phyloP scores from a whole-genome alignment of 768 basidiomycete genomes.

The Pulveroboletus sp. region DNA sequence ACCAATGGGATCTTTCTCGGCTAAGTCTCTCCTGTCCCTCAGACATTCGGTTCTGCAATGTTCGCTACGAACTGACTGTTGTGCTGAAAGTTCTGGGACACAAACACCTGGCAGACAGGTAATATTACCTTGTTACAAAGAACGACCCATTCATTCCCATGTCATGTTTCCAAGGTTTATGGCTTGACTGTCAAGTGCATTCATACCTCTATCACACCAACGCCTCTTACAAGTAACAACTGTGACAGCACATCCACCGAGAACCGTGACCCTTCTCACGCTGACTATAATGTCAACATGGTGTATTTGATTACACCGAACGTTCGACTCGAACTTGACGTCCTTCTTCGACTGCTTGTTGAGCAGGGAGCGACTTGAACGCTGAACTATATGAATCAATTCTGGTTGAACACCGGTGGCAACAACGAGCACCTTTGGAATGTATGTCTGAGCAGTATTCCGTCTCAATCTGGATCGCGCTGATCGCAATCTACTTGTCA shows the following conservation, averaged over 20 bases:
- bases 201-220: too few species aligned
- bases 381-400: constrained; percentile 48
- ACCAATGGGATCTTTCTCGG: too few species aligned
- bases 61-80: constrained; percentile 1
- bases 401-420: constrained; percentile 62
- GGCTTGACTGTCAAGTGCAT: constrained; percentile 47
- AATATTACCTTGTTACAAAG: constrained; percentile 36
- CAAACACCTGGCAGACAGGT: constrained; percentile 52
- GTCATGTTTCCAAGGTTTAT: constrained; percentile 51
- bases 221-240: too few species aligned
- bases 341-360: constrained; percentile 44
- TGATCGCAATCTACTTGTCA: constrained; percentile 23
- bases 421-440: constrained; percentile 68
- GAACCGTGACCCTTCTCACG: constrained; percentile 41
- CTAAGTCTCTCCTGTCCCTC: too few species aligned
- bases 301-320: constrained; percentile 25
- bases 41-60: constrained; percentile 28
- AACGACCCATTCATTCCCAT: constrained; percentile 1
- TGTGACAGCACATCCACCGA: constrained; percentile 55
- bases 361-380: constrained; percentile 54
- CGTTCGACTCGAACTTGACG: not conserved
- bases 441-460: constrained; percentile 33
- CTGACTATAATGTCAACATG: constrained; percentile 38
- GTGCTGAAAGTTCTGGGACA: constrained; percentile 66
- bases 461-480: not conserved